Percentiles rank a stretch among this genome's conserved stretches.
phyloP scores from a whole-genome alignment of 495 filamentous ascomycete genomes.

The Podospora pseudopauciseta region DNA sequence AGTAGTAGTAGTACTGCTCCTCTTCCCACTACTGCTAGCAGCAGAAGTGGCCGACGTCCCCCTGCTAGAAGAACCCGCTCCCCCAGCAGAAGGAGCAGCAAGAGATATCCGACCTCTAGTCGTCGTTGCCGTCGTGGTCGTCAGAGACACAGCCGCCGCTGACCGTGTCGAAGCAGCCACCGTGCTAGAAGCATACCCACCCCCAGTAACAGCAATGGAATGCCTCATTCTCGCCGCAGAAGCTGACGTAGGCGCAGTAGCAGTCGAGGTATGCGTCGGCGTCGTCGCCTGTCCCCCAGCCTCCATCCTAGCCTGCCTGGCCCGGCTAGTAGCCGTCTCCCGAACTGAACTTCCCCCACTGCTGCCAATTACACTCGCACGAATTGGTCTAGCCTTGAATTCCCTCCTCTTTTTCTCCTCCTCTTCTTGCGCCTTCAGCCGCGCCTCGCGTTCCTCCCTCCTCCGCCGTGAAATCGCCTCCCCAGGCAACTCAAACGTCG shows the following conservation, averaged over 20 bases:
- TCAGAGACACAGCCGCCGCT: constrained; percentile 12
- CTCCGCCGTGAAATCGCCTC: constrained; percentile 69
- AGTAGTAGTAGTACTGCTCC: constrained; percentile 8
- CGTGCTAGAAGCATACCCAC: constrained; percentile 10
- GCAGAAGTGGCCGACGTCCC: constrained; percentile 1
- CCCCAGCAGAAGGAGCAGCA: background rate
- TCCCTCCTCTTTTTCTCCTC: constrained; percentile 53
- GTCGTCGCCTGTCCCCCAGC: constrained; percentile 6
- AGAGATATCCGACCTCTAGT: background rate
- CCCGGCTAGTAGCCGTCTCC: constrained; percentile 57
- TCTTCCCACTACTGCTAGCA: constrained; percentile 35
- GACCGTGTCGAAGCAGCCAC: constrained; percentile 11
- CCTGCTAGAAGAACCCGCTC: constrained; percentile 6
- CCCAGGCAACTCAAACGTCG: constrained; percentile 68
- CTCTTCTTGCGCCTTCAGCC: constrained; percentile 57
- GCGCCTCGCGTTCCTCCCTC: constrained; percentile 62
- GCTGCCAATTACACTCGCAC: constrained; percentile 35
- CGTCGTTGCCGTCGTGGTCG: background rate
- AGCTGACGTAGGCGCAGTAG: background rate
- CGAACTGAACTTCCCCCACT: constrained; percentile 38
- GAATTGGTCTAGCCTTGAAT: constrained; percentile 63
- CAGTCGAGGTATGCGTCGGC: background rate
- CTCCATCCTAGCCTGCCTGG: constrained; percentile 30
- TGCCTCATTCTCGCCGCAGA: constrained; percentile 23
- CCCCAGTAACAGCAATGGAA: constrained; percentile 10